Evolutionary conservation across 176 grass and related monocot species (phyloP).

Genomic region (Zea luxurians): DNA sequence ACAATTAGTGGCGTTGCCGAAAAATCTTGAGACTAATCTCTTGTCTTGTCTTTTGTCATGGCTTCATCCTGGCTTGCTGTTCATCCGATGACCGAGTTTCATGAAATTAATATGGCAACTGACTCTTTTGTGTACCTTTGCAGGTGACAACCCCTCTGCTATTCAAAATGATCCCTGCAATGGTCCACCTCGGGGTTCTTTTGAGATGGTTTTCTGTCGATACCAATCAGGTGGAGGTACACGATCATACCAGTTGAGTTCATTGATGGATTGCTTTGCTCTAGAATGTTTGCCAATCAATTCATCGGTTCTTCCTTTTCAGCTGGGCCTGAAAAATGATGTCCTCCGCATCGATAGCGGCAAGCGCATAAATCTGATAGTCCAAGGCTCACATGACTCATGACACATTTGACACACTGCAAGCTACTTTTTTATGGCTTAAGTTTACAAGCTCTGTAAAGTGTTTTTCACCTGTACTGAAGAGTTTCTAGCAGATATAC

Average conservation of each 20-base stretch:
- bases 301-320: slow-evolving; percentile 56
- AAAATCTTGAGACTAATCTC: not conserved
- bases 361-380: slow-evolving; percentile 85
- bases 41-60: not conserved
- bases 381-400: slow-evolving; percentile 86
- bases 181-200: slow-evolving; percentile 91
- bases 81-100: slow-evolving; percentile 7
- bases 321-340: slow-evolving; percentile 85
- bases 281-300: slow-evolving; percentile 48
- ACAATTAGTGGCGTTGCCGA: not conserved
- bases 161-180: slow-evolving; percentile 97
- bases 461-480: slow-evolving; percentile 38
- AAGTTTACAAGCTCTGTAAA: slow-evolving; percentile 46
- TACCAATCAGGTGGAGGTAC: slow-evolving; percentile 87
- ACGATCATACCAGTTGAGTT: slow-evolving; percentile 49
- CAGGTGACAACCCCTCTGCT: slow-evolving; percentile 97
- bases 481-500: slow-evolving; percentile 43
- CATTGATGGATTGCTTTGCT: slow-evolving; percentile 46
- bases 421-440: slow-evolving; percentile 51
- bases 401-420: slow-evolving; percentile 56
- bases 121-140: slow-evolving; percentile 25
- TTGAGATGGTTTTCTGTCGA: slow-evolving; percentile 96
- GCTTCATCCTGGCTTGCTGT: not conserved
- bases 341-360: slow-evolving; percentile 62
- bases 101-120: not conserved